Evolutionary conservation across 1,284 basidiomycete genomes (phyloP).

Genomic region (Malassezia pachydermatis): DNA sequence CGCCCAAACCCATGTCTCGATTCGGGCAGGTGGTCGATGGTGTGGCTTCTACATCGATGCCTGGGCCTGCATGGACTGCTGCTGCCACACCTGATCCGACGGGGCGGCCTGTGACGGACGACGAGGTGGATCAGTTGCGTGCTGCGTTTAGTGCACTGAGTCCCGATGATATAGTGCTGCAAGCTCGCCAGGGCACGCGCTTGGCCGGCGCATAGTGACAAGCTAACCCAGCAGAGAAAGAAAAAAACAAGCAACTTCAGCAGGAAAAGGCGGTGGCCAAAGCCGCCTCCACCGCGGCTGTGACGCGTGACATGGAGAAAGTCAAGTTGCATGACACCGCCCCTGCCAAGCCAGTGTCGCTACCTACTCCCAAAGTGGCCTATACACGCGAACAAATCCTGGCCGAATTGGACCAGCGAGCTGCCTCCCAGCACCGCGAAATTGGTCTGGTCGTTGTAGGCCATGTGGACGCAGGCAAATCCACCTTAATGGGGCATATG

Average conservation of each 20-base stretch:
- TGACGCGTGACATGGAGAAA: too few species aligned
- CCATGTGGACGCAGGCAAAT: constrained; percentile 97
- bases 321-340: too few species aligned
- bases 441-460: constrained; percentile 87
- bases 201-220: constrained; percentile 13
- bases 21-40: constrained; percentile 3
- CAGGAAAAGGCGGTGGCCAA: too few species aligned
- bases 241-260: too few species aligned
- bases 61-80: not conserved
- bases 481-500: constrained; percentile 88
- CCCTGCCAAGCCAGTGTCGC: too few species aligned
- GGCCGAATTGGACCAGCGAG: constrained; percentile 63
- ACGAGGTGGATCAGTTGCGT: constrained; percentile 20
- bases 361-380: constrained; percentile 57
- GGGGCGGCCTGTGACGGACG: constrained; percentile 6
- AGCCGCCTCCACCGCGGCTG: too few species aligned
- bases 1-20: not conserved
- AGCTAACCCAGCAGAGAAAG: constrained; percentile 16
- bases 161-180: constrained; percentile 71
- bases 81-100: too few species aligned
- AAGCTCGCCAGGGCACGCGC: constrained; percentile 64
- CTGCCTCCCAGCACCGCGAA: constrained; percentile 58
- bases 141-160: constrained; percentile 65
- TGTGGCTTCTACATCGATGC: not conserved
- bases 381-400: constrained; percentile 74